These are phyloP conservation scores for Aspergillus saccharolyticus DNA, from an alignment of 495 filamentous ascomycete species.

Conservation along the genomic window DNA sequence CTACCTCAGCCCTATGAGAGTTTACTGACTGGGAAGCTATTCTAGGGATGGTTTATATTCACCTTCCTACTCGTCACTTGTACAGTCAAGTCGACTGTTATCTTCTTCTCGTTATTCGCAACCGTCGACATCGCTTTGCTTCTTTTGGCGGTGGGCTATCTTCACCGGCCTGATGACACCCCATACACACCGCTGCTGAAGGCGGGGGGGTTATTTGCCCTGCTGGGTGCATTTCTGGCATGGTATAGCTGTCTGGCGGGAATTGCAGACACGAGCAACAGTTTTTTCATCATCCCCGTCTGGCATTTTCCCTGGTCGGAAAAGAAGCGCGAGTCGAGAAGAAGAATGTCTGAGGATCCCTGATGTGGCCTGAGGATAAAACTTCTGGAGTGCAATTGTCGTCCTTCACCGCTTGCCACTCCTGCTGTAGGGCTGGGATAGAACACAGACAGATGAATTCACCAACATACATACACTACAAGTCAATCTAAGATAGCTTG, in stretches of 20 bases:
- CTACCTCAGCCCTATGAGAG: background rate
- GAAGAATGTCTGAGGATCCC: background rate
- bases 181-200: slow-evolving; percentile 50
- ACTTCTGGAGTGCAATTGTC: too few relatives aligned
- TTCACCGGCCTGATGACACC: slow-evolving; percentile 36
- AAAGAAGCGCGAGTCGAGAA: slow-evolving; percentile 55
- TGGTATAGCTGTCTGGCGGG: slow-evolving; percentile 92
- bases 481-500: too few relatives aligned
- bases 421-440: too few relatives aligned
- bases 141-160: slow-evolving; percentile 65
- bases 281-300: slow-evolving; percentile 86
- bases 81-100: slow-evolving; percentile 83
- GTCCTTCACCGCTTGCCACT: too few relatives aligned
- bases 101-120: slow-evolving; percentile 89
- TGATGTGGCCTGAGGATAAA: background rate
- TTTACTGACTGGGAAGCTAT: too few relatives aligned
- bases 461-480: too few relatives aligned
- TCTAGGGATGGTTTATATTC: slow-evolving; percentile 86
- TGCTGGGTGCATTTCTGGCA: slow-evolving; percentile 76
- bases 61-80: slow-evolving; percentile 73
- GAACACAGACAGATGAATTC: too few relatives aligned
- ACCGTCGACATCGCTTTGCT: slow-evolving; percentile 80
- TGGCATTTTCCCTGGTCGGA: slow-evolving; percentile 91
- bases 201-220: slow-evolving; percentile 75
- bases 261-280: slow-evolving; percentile 72